phyloP scores from a whole-genome alignment of 2,329 filamentous ascomycete genomes.

The Fusarium kyushuense region DNA sequence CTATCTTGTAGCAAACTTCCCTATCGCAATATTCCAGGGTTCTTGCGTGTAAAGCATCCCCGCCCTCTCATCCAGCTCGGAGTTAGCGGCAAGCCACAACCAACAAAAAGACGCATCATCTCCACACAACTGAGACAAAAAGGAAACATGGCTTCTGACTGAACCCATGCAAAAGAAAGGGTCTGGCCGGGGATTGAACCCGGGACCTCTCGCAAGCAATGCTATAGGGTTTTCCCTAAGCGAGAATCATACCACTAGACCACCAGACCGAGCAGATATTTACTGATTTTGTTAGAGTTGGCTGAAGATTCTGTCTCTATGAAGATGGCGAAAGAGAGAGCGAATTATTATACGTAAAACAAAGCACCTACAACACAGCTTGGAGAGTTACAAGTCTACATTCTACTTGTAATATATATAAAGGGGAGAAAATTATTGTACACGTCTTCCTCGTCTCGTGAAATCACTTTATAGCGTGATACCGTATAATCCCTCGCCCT shows the following conservation, averaged over 20 bases:
- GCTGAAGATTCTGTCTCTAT: rapidly evolving
- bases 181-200: slow-evolving; percentile 62
- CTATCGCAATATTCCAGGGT: not conserved
- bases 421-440: slow-evolving; percentile 6
- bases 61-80: not conserved
- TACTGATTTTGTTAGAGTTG: not conserved
- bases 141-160: not conserved
- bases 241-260: slow-evolving; percentile 79
- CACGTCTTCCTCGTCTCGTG: not conserved
- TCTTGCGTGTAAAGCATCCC: not conserved
- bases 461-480: slow-evolving; percentile 44
- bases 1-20: no score
- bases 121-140: not conserved
- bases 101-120: not conserved
- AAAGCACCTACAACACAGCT: not conserved
- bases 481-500: slow-evolving; percentile 67
- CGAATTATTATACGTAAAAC: not conserved
- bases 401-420: not conserved
- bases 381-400: not conserved
- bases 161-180: slow-evolving; percentile 46
- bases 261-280: slow-evolving; percentile 56
- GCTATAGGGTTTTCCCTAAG: slow-evolving; percentile 67
- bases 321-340: rapidly evolving
- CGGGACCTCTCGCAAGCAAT: slow-evolving; percentile 59
- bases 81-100: not conserved